Evolutionary conservation across 2,329 filamentous ascomycete genomes (phyloP).

Genomic region (Exophiala mesophila): DNA sequence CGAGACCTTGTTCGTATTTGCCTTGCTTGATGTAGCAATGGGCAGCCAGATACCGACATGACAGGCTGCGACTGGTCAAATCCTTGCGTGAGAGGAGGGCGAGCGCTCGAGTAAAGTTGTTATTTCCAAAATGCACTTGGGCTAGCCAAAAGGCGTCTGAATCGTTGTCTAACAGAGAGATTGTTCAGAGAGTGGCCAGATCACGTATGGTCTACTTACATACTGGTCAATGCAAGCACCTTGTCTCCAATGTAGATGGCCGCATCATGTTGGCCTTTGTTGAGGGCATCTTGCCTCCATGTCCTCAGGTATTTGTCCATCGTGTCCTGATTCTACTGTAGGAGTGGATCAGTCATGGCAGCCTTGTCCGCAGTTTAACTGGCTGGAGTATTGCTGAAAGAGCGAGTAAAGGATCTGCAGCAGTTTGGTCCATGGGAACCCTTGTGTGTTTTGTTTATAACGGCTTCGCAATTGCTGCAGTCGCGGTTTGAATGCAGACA

Average conservation of each 20-base stretch:
- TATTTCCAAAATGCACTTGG: conserved; percentile 94
- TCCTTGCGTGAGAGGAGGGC: conserved; percentile 79
- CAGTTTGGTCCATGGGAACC: too few relatives aligned
- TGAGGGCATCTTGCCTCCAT: conserved; percentile 92
- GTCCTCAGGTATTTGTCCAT: conserved; percentile 94
- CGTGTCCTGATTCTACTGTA: not conserved
- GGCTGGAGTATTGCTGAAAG: too few relatives aligned
- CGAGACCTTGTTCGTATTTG: conserved; percentile 82
- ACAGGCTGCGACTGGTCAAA: conserved; percentile 72
- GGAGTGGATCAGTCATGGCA: too few relatives aligned
- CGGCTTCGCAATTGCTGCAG: too few relatives aligned
- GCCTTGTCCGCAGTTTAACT: too few relatives aligned
- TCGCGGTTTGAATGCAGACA: too few relatives aligned
- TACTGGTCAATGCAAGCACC: conserved; percentile 87
- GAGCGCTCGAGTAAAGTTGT: conserved; percentile 89
- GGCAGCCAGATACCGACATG: conserved; percentile 86
- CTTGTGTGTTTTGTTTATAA: too few relatives aligned
- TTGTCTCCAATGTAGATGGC: conserved; percentile 98
- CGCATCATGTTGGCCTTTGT: conserved; percentile 93
- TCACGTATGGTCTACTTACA: conserved; percentile 30
- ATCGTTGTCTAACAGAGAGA: conserved; percentile 65
- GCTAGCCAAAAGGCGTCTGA: conserved; percentile 95
- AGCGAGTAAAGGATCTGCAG: too few relatives aligned
- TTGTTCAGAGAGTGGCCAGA: conserved; percentile 1
- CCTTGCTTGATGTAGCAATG: conserved; percentile 92